phyloP scores from a whole-genome alignment of 805 yeast genomes.

The Komagataella pseudopastoris region DNA sequence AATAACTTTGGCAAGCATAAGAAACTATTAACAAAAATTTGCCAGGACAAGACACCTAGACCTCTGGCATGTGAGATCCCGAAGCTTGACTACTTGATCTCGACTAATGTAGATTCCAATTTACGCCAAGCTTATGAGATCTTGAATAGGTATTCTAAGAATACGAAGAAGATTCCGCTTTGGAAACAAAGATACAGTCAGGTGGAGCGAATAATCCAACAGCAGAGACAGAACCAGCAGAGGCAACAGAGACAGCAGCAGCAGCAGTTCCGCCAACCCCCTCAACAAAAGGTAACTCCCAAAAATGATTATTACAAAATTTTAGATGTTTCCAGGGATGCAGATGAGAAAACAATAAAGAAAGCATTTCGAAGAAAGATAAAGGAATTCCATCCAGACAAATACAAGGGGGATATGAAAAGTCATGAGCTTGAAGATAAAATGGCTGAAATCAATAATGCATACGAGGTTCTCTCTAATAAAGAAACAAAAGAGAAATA shows the following conservation, averaged over 20 bases:
- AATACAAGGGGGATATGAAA: conserved; percentile 44
- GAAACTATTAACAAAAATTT: too few species aligned
- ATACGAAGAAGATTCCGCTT: background rate
- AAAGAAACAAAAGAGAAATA: conserved; percentile 50
- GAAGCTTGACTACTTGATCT: background rate
- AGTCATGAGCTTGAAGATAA: conserved; percentile 62
- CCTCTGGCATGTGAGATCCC: background rate
- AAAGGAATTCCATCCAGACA: conserved; percentile 85
- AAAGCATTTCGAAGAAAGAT: conserved; percentile 72
- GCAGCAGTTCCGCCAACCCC: conserved; percentile 3
- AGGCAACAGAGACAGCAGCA: conserved; percentile 20
- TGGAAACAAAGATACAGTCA: conserved; percentile 25
- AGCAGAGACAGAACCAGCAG: conserved; percentile 29
- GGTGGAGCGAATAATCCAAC: conserved; percentile 30
- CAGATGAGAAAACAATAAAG: conserved; percentile 60
- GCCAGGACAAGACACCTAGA: background rate
- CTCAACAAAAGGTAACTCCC: conserved; percentile 13
- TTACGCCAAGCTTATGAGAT: conserved; percentile 6
- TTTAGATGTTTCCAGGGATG: conserved; percentile 51
- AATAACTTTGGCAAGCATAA: background rate
- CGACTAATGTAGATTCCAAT: background rate
- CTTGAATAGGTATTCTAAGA: conserved; percentile 4
- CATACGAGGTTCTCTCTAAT: conserved; percentile 75
- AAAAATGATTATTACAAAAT: conserved; percentile 64
- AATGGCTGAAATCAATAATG: conserved; percentile 88